Base-by-base conservation (phyloP, 1,139 yeast genomes). In the Kazachstania sp. region DNA sequence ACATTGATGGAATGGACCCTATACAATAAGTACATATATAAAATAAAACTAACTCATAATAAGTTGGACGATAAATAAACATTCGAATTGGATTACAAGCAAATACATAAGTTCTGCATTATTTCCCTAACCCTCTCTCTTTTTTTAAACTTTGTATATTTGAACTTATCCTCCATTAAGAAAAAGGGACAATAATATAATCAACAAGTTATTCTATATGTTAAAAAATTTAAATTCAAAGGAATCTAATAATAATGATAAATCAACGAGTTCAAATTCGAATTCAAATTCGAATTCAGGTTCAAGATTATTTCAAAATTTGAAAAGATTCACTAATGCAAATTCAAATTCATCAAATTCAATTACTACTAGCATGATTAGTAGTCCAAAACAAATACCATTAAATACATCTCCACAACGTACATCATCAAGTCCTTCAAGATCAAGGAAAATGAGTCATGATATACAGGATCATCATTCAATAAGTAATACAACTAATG, bases 261-360 rank as follows among this genome's bases (percentile, higher is more conserved):
- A 23, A 23, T 4, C 28, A 23, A 23, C 28, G 35, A 43, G 4
- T 39, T 42, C 41, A 28, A 40, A 32, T 32, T 47, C 16, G 36
- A 19, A 38, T 37, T 43, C 48, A 9, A 44, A 32, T 26, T 41
- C 49, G 13, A 44, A 39, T 20, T 29, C 51, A 1, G 49, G 55
- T 4, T 46, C 57, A 26, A 50, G 54, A 23, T 28, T 55, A 12
- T 46, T 55, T 34, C 54, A 53, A 31, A 54, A 54, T 43, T 45
- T 55, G 34, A 54, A 51, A 43, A 46, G 54, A 41, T 43, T 55
- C 3, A 45, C 55, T 9, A 51, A 49, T 37, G 41, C 47, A 30
- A 30, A 31, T 30, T 12, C 35, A 16, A 41, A 18, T n/a, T n/a
- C 45, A 7, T 19, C 19, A 8, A 32, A 37, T 20, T 38, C 32